Percentiles rank a stretch among this genome's conserved stretches.
Conservation (phyloP, 1,284 basidiomycete species). For the Cutaneotrichosporon spelunceum region DNA sequence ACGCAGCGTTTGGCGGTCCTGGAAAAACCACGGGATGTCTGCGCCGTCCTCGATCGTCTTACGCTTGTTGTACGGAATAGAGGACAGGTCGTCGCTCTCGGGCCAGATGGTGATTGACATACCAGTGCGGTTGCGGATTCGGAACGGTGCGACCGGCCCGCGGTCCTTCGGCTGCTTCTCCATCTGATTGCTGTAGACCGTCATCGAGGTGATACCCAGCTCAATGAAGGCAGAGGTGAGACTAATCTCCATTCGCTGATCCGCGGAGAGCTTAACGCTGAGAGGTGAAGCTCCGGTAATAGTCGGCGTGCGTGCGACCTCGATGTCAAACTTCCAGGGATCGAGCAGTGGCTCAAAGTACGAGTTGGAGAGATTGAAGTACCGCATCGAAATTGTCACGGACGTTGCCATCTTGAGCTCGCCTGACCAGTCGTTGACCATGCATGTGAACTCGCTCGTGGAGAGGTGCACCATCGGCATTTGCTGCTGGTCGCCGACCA, state of each 20-base stretch:
- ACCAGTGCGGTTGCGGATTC: slow-evolving; percentile 87
- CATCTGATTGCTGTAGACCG: slow-evolving; percentile 70
- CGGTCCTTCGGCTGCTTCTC: slow-evolving; percentile 64
- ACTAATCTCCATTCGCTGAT: slow-evolving; percentile 86
- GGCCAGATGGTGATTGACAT: slow-evolving; percentile 77
- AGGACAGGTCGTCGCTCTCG: slow-evolving; percentile 53
- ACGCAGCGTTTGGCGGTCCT: slow-evolving; percentile 91
- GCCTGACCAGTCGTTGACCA: slow-evolving; percentile 88
- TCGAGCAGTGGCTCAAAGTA: slow-evolving; percentile 99
- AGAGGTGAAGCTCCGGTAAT: slow-evolving; percentile 58
- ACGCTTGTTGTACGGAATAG: slow-evolving; percentile 26
- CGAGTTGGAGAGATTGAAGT: slow-evolving; percentile 96
- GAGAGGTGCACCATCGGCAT: slow-evolving; percentile 89
- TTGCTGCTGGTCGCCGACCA: slow-evolving; percentile 94
- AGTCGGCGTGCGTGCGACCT: slow-evolving; percentile 38
- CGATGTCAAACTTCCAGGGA: slow-evolving; percentile 84
- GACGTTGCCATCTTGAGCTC: slow-evolving; percentile 81
- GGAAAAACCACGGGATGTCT: slow-evolving; percentile 91
- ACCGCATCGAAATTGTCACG: slow-evolving; percentile 78
- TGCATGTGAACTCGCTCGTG: slow-evolving; percentile 78
- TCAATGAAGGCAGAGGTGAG: slow-evolving; percentile 89
- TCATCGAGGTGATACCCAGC: slow-evolving; percentile 70
- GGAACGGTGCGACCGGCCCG: slow-evolving; percentile 88
- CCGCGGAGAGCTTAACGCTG: slow-evolving; percentile 66
- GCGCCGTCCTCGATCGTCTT: slow-evolving; percentile 63